These are phyloP conservation scores for Oryza australiensis DNA, from an alignment of 176 grass and related monocot species.

Conservation along the genomic window DNA sequence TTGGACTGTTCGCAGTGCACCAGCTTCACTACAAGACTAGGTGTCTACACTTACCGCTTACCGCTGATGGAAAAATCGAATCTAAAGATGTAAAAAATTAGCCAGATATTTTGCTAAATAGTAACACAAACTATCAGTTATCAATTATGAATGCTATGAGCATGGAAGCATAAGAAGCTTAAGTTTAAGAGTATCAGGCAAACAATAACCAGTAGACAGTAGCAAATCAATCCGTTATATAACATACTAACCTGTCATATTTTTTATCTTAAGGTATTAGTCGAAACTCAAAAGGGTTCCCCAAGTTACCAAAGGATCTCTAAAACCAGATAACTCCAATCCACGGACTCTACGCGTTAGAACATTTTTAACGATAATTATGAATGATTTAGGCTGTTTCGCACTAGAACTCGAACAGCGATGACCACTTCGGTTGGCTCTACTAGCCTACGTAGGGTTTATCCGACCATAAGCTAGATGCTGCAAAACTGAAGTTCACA, in stretches of 20 bases:
- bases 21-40: background rate
- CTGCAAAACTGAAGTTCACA: background rate
- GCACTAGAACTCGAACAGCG: slow-evolving; percentile 17
- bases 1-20: background rate
- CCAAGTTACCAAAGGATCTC: background rate
- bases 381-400: background rate
- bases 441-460: background rate
- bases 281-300: background rate
- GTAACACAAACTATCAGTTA: background rate
- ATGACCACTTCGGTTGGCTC: background rate
- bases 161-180: background rate
- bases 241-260: background rate
- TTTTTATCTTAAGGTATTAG: background rate
- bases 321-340: slow-evolving; percentile 19
- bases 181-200: background rate
- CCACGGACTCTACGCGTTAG: background rate
- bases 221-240: background rate
- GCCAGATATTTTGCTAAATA: background rate
- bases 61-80: background rate
- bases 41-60: background rate
- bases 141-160: background rate
- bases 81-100: slow-evolving; percentile 6
- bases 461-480: background rate
- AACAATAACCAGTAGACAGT: background rate
- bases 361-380: background rate